Percentiles rank a stretch among this genome's conserved stretches.
These are phyloP conservation scores for Chernovozyma sophiae-reginae DNA, from an alignment of 1,139 yeast species.

Conservation along the genomic window DNA sequence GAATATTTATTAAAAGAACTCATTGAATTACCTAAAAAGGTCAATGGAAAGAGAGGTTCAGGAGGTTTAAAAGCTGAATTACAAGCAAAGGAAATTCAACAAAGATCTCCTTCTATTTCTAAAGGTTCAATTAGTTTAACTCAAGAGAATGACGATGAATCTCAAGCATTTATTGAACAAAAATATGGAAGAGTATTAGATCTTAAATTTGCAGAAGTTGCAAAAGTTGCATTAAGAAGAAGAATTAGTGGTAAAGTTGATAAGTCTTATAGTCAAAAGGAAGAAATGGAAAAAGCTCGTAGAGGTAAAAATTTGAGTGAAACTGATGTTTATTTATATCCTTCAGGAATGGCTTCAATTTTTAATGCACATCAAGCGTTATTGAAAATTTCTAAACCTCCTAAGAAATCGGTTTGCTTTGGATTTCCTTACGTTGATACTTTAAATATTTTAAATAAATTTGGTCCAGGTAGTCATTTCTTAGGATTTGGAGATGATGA, in stretches of 20 bases:
- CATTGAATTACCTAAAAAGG: constrained; percentile 26
- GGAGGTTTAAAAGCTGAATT: constrained; percentile 28
- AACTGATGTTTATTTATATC: constrained; percentile 75
- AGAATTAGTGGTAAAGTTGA: constrained; percentile 71
- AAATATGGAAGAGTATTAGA: constrained; percentile 88
- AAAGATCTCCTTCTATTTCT: constrained; percentile 28
- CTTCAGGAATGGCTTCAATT: constrained; percentile 91
- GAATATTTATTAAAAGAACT: constrained; percentile 74
- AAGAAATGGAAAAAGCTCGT: constrained; percentile 27
- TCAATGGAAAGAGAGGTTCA: constrained; percentile 12
- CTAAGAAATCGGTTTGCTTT: constrained; percentile 76
- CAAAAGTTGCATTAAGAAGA: constrained; percentile 67
- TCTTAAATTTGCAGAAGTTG: constrained; percentile 67
- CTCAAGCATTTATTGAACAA: constrained; percentile 73
- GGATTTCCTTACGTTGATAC: constrained; percentile 97
- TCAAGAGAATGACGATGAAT: constrained; percentile 45
- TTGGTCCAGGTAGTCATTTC: constrained; percentile 85
- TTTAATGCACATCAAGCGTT: constrained; percentile 76
- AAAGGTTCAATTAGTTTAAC: neutral
- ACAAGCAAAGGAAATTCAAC: constrained; percentile 37
- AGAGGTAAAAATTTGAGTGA: constrained; percentile 38
- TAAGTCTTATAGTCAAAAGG: constrained; percentile 33
- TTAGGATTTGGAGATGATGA: constrained; percentile 79
- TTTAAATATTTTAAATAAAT: constrained; percentile 74
- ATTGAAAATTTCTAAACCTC: constrained; percentile 28